These are phyloP conservation scores for Hymenoscyphus scutula DNA, from an alignment of 2,329 filamentous ascomycete genomes.

Conservation along the genomic window DNA sequence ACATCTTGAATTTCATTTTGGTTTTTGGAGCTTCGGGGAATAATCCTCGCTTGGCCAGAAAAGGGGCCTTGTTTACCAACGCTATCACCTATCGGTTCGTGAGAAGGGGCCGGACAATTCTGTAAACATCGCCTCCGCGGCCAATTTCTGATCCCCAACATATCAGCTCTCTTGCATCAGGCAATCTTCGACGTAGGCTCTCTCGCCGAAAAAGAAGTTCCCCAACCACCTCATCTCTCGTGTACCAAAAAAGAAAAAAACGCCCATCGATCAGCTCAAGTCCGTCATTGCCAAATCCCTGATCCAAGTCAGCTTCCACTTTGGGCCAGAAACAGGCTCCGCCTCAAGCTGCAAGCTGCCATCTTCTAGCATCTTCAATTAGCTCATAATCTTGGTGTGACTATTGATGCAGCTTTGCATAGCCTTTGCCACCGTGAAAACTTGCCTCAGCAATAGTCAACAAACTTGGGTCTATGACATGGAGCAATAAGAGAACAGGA, in stretches of 20 bases:
- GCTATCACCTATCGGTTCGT: constrained; percentile 16
- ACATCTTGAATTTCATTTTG: constrained; percentile 6
- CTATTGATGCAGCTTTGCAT: constrained; percentile 23
- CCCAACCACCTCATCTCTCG: constrained; percentile 19
- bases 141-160: constrained; percentile 25
- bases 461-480: constrained; percentile 9
- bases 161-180: constrained; percentile 23
- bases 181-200: constrained; percentile 19
- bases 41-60: constrained; percentile 23
- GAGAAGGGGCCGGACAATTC: constrained; percentile 20
- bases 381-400: constrained; percentile 23
- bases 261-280: constrained; percentile 8
- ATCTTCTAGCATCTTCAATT: constrained; percentile 12
- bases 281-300: constrained; percentile 17
- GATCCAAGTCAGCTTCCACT: constrained; percentile 23
- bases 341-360: constrained; percentile 22
- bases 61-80: constrained; percentile 32
- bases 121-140: constrained; percentile 30
- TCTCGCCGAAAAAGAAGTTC: constrained; percentile 5
- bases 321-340: constrained; percentile 13
- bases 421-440: constrained; percentile 26
- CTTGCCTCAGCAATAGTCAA: constrained; percentile 15
- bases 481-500: constrained; percentile 19
- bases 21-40: constrained; percentile 6
- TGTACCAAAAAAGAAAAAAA: constrained; percentile 9